Conservation (phyloP, 2,329 filamentous ascomycete genomes). For the Pseudogymnoascus sp. region DNA sequence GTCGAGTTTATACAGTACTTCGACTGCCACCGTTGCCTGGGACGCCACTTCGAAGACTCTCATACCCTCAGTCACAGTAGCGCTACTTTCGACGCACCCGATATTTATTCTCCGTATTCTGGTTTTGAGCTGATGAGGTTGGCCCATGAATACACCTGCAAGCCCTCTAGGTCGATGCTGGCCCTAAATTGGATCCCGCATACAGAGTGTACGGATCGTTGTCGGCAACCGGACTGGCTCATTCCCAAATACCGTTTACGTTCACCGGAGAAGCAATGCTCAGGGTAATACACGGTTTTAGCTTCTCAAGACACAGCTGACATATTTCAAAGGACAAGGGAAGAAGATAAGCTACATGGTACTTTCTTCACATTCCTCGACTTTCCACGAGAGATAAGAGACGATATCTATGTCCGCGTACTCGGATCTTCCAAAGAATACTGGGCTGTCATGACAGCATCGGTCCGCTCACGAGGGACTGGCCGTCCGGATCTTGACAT, state of each 20-base stretch:
- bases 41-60: neutral
- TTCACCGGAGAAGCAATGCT: neutral
- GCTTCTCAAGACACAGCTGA: neutral
- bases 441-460: neutral
- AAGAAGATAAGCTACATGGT: neutral
- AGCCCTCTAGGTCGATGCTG: neutral
- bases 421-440: neutral
- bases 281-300: neutral
- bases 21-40: neutral
- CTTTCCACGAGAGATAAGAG: neutral
- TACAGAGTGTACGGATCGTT: neutral
- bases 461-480: no score
- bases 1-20: accelerated
- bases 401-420: neutral
- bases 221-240: no score
- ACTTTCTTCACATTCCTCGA: neutral
- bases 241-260: no score
- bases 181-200: neutral
- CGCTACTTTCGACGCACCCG: neutral
- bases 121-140: neutral
- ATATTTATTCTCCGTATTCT: neutral
- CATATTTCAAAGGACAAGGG: neutral
- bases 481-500: no score
- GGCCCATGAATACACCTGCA: neutral
- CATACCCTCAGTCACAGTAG: neutral